Evolutionary conservation across 345 rosid genomes (phyloP).

Genomic region (Eucalyptus pauciflora): DNA sequence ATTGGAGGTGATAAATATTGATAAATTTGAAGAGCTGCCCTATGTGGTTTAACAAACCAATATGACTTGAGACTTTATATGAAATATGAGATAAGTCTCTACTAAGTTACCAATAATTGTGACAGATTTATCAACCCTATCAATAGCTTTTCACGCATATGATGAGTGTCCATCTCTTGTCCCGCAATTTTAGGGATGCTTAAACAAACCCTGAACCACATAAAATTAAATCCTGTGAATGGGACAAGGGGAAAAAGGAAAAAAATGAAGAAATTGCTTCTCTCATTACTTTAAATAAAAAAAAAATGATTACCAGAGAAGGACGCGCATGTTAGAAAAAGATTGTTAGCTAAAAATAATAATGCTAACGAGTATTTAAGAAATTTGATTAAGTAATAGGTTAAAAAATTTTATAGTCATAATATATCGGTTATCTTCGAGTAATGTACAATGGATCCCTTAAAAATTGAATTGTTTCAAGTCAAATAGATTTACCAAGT

Average conservation of each 20-base stretch:
- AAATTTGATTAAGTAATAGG: background rate
- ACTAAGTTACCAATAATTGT: background rate
- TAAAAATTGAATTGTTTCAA: background rate
- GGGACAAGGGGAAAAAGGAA: background rate
- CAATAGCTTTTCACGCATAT: background rate
- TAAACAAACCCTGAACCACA: background rate
- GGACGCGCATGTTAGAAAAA: background rate
- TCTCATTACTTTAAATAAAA: background rate
- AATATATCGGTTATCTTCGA: background rate
- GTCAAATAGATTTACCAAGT: background rate
- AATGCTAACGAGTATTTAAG: background rate
- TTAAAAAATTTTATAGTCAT: accelerated
- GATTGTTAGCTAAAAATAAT: background rate
- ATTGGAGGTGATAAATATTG: background rate
- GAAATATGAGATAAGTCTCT: background rate
- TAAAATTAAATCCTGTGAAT: background rate
- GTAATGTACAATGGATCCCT: background rate
- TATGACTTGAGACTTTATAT: background rate
- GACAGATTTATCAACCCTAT: background rate
- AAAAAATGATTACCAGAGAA: background rate
- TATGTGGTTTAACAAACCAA: background rate
- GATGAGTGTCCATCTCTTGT: background rate
- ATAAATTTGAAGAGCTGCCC: background rate
- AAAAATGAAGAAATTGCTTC: background rate
- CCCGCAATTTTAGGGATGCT: background rate